A percentile compares a stretch with the other conserved stretches of the same genome.
Evolutionary conservation across 129 eudicot species (phyloP).

Genomic region (Helianthus annuus): HanXRQr2.0-SUNRISE NC_035445.2:3433269-3433768

Average conservation of each 20-base stretch:
- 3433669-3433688: constrained; percentile 74
- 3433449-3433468: constrained; percentile 17
- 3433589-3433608: constrained; percentile 14
- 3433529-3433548: constrained; percentile 54
- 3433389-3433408: too few species aligned
- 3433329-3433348: too few species aligned
- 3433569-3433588: background rate
- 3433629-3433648: constrained; percentile 96
- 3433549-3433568: constrained; percentile 13
- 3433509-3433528: constrained; percentile 90
- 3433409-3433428: background rate
- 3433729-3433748: constrained; percentile 20
- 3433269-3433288: too few species aligned
- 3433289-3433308: too few species aligned
- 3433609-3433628: constrained; percentile 10
- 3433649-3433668: constrained; percentile 89
- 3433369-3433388: too few species aligned
- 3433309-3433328: too few species aligned
- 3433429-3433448: background rate
- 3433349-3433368: too few species aligned
- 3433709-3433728: constrained; percentile 26
- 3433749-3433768: background rate
- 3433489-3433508: constrained; percentile 86
- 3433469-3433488: constrained; percentile 77
- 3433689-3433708: constrained; percentile 92